These are phyloP conservation scores for Aquilaria malaccensis DNA, from an alignment of 345 rosid genomes.

Conservation along the genomic window DNA sequence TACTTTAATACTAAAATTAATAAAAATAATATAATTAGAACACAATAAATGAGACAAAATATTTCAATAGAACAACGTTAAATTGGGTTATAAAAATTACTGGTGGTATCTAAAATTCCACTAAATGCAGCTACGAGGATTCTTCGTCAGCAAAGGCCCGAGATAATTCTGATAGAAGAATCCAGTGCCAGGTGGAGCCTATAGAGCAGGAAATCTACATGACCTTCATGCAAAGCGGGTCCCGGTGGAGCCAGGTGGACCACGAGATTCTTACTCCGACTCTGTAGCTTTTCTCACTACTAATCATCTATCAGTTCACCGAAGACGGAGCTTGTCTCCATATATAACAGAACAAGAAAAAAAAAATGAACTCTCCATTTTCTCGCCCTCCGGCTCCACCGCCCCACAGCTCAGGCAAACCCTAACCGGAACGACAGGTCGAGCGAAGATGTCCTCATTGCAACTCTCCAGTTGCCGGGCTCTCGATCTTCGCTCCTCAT, in stretches of 20 bases:
- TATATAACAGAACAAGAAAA: neutral
- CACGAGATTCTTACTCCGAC: slow-evolving; percentile 25
- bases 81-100: too few species aligned
- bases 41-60: too few species aligned
- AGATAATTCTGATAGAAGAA: too few species aligned
- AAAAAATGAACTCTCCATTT: slow-evolving; percentile 4
- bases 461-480: slow-evolving; percentile 37
- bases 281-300: slow-evolving; percentile 2
- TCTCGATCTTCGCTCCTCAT: slow-evolving; percentile 17
- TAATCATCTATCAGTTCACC: slow-evolving; percentile 12
- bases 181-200: slow-evolving; percentile 15
- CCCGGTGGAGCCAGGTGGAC: slow-evolving; percentile 34
- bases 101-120: too few species aligned
- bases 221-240: slow-evolving; percentile 5
- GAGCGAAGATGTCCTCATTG: slow-evolving; percentile 23
- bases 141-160: too few species aligned
- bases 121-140: too few species aligned
- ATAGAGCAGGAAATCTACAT: neutral
- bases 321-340: neutral
- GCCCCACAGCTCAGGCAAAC: neutral
- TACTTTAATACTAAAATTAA: too few species aligned
- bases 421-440: slow-evolving; percentile 1
- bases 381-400: slow-evolving; percentile 1
- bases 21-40: too few species aligned
- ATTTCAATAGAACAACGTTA: too few species aligned